phyloP scores from a whole-genome alignment of 192 early-diverging fungal species.

The Phlyctochytrium bullatum region DNA sequence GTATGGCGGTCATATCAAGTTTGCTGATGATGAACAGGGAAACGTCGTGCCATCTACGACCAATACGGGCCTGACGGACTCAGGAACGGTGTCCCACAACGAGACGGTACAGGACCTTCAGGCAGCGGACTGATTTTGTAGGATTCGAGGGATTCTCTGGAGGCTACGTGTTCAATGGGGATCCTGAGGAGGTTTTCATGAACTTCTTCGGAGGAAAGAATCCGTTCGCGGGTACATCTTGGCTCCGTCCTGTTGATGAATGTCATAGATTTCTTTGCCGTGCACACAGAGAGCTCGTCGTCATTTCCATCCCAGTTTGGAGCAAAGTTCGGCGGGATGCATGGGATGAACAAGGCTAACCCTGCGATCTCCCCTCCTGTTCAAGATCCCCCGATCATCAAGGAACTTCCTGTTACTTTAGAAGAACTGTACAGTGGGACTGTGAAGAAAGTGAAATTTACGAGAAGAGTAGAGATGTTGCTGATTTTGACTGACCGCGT shows the following conservation, averaged over 20 bases:
- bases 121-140: slow-evolving; percentile 8
- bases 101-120: slow-evolving; percentile 35
- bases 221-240: slow-evolving; percentile 42
- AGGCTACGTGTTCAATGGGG: slow-evolving; percentile 51
- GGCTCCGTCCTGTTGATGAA: slow-evolving; percentile 6
- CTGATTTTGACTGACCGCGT: background rate
- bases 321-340: slow-evolving; percentile 52
- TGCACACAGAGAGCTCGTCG: slow-evolving; percentile 28
- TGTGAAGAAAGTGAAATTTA: slow-evolving; percentile 53
- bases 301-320: slow-evolving; percentile 44
- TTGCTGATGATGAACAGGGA: slow-evolving; percentile 24
- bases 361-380: slow-evolving; percentile 23
- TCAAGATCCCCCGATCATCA: slow-evolving; percentile 42
- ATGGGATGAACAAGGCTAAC: slow-evolving; percentile 47
- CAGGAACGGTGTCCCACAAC: slow-evolving; percentile 45
- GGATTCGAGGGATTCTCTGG: slow-evolving; percentile 46
- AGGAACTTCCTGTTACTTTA: slow-evolving; percentile 41
- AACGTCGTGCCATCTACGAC: slow-evolving; percentile 52
- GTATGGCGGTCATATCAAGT: slow-evolving; percentile 19
- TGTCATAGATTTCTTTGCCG: slow-evolving; percentile 40
- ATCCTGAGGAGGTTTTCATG: slow-evolving; percentile 45
- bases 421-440: slow-evolving; percentile 55
- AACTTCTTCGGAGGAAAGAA: slow-evolving; percentile 58
- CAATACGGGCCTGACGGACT: slow-evolving; percentile 55
- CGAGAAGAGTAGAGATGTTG: slow-evolving; percentile 39